Conservation (phyloP, 495 filamentous ascomycete genomes). For the Friedmanniomyces simplex region DNA sequence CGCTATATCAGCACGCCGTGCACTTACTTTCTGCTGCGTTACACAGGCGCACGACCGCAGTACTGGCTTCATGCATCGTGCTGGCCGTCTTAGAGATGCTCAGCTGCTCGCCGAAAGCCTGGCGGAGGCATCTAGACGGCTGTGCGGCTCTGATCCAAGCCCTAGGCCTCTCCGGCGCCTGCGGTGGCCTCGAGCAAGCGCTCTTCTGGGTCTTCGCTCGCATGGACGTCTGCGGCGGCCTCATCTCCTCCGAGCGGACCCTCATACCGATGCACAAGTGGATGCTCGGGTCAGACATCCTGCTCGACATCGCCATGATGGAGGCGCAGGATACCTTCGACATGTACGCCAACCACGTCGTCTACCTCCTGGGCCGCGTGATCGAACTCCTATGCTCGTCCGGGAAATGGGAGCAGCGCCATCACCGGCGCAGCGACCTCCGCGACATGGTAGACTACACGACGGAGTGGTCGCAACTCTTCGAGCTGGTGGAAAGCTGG, state of each 20-base stretch:
- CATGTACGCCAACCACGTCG: constrained; percentile 14
- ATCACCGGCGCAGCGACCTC: background rate
- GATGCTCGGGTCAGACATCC: constrained; percentile 4
- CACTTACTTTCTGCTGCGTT: constrained; percentile 14
- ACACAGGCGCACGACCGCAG: constrained; percentile 9
- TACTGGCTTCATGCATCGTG: constrained; percentile 19
- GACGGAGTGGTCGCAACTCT: constrained; percentile 8
- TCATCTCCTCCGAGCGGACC: constrained; percentile 14
- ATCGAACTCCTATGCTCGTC: constrained; percentile 12
- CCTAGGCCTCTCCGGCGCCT: constrained; percentile 11
- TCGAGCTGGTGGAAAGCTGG: constrained; percentile 17
- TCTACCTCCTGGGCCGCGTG: constrained; percentile 11
- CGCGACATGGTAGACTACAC: constrained; percentile 10
- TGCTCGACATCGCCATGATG: constrained; percentile 7
- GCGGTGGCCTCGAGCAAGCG: constrained; percentile 14
- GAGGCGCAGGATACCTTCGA: constrained; percentile 3
- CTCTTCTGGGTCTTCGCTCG: constrained; percentile 21
- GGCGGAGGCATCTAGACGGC: constrained; percentile 20
- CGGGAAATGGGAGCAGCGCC: constrained; percentile 2
- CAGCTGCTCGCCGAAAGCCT: constrained; percentile 20
- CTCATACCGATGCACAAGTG: constrained; percentile 18
- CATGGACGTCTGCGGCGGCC: constrained; percentile 16
- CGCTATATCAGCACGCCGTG: constrained; percentile 21
- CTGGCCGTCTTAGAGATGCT: constrained; percentile 21
- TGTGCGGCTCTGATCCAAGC: constrained; percentile 17